These are phyloP conservation scores for Quercus phellos DNA, from an alignment of 331 rosid species.

Conservation along the genomic window DNA sequence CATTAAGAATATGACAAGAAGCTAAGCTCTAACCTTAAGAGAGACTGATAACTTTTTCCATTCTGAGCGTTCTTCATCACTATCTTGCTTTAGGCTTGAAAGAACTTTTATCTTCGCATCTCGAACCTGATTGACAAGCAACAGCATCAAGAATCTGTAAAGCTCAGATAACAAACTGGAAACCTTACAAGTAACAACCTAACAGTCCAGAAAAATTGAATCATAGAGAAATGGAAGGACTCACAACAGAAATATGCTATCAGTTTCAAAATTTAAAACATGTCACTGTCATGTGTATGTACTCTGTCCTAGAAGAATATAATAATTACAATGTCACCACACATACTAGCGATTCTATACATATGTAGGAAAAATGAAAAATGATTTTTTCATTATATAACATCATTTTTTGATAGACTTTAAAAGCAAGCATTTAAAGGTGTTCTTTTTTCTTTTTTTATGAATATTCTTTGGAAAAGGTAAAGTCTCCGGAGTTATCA, in stretches of 20 bases:
- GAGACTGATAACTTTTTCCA: constrained; percentile 59
- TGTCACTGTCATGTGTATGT: not conserved
- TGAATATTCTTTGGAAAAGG: not conserved
- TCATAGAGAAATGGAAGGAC: not conserved
- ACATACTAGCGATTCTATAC: not conserved
- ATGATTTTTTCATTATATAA: not conserved
- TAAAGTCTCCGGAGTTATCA: not conserved
- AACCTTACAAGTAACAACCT: not conserved
- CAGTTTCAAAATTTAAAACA: not conserved
- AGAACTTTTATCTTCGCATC: constrained; percentile 77
- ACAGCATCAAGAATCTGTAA: constrained; percentile 2
- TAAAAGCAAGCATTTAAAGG: not conserved
- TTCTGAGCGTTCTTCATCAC: constrained; percentile 52
- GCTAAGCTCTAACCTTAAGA: constrained; percentile 50
- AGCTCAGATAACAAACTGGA: not conserved
- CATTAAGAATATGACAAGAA: not conserved
- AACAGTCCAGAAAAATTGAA: not conserved
- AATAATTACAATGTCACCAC: not conserved
- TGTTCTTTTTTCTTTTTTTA: not conserved
- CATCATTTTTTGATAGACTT: not conserved
- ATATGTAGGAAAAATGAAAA: not conserved
- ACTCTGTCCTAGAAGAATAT: not conserved
- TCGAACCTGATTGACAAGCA: constrained; percentile 56
- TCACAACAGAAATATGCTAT: not conserved
- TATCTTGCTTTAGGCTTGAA: constrained; percentile 63